These are phyloP conservation scores for Mycena floridula DNA, from an alignment of 768 basidiomycete species.

Conservation along the genomic window DNA sequence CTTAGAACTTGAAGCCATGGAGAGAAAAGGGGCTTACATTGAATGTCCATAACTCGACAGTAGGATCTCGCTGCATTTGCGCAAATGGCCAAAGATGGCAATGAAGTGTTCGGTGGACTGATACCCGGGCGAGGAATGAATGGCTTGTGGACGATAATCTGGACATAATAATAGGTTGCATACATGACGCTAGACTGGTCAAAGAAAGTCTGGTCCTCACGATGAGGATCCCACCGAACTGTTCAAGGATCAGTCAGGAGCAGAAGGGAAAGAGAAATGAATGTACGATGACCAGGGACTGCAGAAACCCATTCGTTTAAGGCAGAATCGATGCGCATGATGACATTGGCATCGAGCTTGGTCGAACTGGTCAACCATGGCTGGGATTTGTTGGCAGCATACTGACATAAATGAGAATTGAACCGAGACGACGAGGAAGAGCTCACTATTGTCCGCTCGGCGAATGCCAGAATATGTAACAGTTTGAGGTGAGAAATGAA, in stretches of 20 bases:
- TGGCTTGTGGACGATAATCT: no score
- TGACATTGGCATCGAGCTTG: not conserved
- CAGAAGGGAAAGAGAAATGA: not conserved
- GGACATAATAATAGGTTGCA: no score
- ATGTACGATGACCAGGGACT: constrained; percentile 33
- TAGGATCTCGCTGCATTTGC: no score
- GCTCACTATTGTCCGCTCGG: constrained; percentile 42
- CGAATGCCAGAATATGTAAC: constrained; percentile 40
- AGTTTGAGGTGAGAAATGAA: constrained; percentile 38
- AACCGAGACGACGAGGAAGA: no score
- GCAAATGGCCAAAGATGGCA: no score
- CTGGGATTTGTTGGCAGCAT: not conserved
- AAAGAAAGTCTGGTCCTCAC: constrained; percentile 30
- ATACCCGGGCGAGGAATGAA: no score
- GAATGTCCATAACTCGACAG: no score
- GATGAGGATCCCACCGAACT: constrained; percentile 42
- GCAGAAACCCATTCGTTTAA: constrained; percentile 12
- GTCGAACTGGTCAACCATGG: not conserved
- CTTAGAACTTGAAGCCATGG: no score
- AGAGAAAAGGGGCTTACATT: no score
- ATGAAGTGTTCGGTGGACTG: no score
- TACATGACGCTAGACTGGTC: constrained; percentile 46
- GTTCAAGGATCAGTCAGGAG: not conserved
- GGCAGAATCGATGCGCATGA: not conserved
- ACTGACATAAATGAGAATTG: no score